Evolutionary conservation across 1,284 basidiomycete species (phyloP).

Genomic region (Marasmius tenuissimus): DNA sequence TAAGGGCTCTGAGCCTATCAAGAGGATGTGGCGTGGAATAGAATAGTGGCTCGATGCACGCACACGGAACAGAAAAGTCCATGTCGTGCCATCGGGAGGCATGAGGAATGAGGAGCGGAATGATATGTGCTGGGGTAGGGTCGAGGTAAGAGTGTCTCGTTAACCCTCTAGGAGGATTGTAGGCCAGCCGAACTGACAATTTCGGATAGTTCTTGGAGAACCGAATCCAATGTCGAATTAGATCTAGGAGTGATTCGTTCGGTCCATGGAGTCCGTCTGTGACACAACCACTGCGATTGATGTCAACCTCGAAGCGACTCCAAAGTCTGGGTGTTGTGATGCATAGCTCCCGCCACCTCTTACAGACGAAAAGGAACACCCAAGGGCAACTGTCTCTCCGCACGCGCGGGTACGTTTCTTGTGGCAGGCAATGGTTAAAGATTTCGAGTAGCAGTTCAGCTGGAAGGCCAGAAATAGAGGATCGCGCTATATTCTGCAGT

Average conservation of each 20-base stretch:
- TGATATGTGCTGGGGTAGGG: slow-evolving; percentile 25
- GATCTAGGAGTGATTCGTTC: slow-evolving; percentile 5
- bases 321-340: slow-evolving; percentile 36
- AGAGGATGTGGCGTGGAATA: slow-evolving; percentile 21
- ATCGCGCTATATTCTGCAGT: not conserved
- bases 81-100: slow-evolving; percentile 34
- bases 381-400: slow-evolving; percentile 27
- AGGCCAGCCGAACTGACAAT: slow-evolving; percentile 32
- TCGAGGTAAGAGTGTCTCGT: slow-evolving; percentile 23
- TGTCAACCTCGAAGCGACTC: slow-evolving; percentile 35
- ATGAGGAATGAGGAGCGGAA: slow-evolving; percentile 30
- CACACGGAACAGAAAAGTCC: slow-evolving; percentile 30
- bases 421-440: slow-evolving; percentile 20
- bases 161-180: slow-evolving; percentile 1
- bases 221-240: slow-evolving; percentile 33
- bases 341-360: slow-evolving; percentile 34
- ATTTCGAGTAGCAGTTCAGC: not conserved
- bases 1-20: slow-evolving; percentile 27
- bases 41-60: slow-evolving; percentile 24
- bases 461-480: not conserved
- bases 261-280: not conserved
- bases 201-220: slow-evolving; percentile 30
- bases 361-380: slow-evolving; percentile 34
- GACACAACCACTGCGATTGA: slow-evolving; percentile 15
- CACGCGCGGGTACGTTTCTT: slow-evolving; percentile 24